phyloP scores from a whole-genome alignment of 805 yeast genomes.

The Ascoidea tarda region DNA sequence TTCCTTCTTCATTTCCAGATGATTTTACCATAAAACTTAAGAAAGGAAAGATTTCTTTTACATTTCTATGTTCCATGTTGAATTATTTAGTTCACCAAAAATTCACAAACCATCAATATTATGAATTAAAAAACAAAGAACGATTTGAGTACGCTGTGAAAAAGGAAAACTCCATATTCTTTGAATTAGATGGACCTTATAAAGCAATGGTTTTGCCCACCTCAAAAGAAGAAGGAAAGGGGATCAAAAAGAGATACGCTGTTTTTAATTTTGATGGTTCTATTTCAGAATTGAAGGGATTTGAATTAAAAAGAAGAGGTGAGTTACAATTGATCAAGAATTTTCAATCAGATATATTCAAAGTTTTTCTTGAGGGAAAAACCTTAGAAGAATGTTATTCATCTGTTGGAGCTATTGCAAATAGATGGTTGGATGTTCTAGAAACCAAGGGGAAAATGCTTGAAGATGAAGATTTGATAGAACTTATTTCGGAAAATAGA shows the following conservation, averaged over 20 bases:
- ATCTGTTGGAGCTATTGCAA: conserved; percentile 86
- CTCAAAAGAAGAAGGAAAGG: conserved; percentile 94
- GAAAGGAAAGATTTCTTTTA: conserved; percentile 62
- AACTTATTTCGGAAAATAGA: conserved; percentile 89
- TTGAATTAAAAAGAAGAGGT: conserved; percentile 93
- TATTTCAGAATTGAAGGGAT: conserved; percentile 90
- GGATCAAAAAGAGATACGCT: conserved; percentile 91
- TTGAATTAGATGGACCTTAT: conserved; percentile 98
- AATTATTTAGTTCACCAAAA: conserved; percentile 82
- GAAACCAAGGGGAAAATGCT: conserved; percentile 77
- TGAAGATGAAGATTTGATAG: conserved; percentile 89
- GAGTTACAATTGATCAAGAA: conserved; percentile 87
- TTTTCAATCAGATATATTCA: conserved; percentile 90
- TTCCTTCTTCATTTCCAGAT: conserved; percentile 90
- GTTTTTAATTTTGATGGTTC: conserved; percentile 93
- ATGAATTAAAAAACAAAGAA: conserved; percentile 49
- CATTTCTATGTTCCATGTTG: conserved; percentile 94
- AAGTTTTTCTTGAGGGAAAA: conserved; percentile 76
- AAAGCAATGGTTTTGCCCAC: conserved; percentile 96
- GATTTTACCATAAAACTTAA: conserved; percentile 56
- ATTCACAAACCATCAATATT: conserved; percentile 92
- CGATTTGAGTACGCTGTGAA: conserved; percentile 41
- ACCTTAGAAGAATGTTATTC: conserved; percentile 68
- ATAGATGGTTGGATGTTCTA: conserved; percentile 89
- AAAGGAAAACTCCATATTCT: conserved; percentile 89